These are phyloP conservation scores for Penicillium sp. DNA, from an alignment of 2,329 filamentous ascomycete genomes.

Conservation along the genomic window DNA sequence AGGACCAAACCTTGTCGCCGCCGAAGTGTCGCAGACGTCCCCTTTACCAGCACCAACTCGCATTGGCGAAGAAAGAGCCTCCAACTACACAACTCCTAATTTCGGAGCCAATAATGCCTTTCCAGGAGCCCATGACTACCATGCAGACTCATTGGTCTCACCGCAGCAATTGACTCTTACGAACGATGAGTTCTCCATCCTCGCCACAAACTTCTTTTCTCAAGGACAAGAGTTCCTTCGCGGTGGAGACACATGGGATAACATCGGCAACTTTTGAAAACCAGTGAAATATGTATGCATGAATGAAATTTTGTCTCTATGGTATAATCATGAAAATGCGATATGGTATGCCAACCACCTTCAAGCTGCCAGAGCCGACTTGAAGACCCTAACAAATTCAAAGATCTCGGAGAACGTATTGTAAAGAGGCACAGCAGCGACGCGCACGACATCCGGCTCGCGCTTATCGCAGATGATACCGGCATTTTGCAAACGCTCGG, in stretches of 20 bases:
- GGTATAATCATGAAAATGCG: not conserved
- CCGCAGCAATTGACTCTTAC: slow-evolving; percentile 25
- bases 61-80: slow-evolving; percentile 25
- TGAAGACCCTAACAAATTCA: slow-evolving; percentile 48
- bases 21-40: slow-evolving; percentile 45
- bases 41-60: slow-evolving; percentile 46
- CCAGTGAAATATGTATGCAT: not conserved
- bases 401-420: slow-evolving; percentile 73
- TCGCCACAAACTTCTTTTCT: slow-evolving; percentile 50
- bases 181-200: slow-evolving; percentile 47
- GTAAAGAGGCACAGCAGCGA: slow-evolving; percentile 79
- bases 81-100: slow-evolving; percentile 19
- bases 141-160: slow-evolving; percentile 18
- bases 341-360: not conserved
- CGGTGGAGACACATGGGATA: slow-evolving; percentile 38
- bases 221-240: slow-evolving; percentile 45
- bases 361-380: slow-evolving; percentile 25
- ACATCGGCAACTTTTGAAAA: slow-evolving; percentile 32
- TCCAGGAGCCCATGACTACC: slow-evolving; percentile 14
- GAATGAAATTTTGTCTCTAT: not conserved
- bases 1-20: slow-evolving; percentile 23
- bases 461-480: slow-evolving; percentile 79
- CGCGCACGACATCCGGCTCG: slow-evolving; percentile 76
- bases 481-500: slow-evolving; percentile 61
- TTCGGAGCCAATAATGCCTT: slow-evolving; percentile 18